phyloP scores from a whole-genome alignment of 331 rosid species.

The Prunus yedoensis region DNA sequence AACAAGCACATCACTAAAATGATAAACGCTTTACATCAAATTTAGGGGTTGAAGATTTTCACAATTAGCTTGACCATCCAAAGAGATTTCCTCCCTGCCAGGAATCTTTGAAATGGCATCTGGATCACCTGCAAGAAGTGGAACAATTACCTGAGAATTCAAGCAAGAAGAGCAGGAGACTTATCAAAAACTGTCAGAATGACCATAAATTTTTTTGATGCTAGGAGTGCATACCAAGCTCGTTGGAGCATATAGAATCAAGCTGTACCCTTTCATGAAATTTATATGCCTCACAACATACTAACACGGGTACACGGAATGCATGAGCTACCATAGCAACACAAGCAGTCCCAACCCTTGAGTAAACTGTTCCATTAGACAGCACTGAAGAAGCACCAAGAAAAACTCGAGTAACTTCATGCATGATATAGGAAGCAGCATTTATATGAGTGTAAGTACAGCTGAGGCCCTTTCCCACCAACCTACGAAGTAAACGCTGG shows the following conservation, averaged over 20 bases:
- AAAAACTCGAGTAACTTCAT: conserved; percentile 79
- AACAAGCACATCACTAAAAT: not conserved
- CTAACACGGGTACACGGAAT: conserved; percentile 78
- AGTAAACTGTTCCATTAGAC: conserved; percentile 84
- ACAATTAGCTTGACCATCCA: conserved; percentile 51
- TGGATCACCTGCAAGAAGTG: conserved; percentile 73
- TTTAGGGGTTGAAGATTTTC: conserved; percentile 72
- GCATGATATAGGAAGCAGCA: conserved; percentile 84
- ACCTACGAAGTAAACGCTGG: conserved; percentile 67
- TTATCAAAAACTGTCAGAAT: conserved; percentile 16
- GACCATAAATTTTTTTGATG: not conserved
- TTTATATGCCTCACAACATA: conserved; percentile 91
- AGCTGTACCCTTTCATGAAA: conserved; percentile 96
- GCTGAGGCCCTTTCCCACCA: conserved; percentile 78
- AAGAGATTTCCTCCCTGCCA: conserved; percentile 53
- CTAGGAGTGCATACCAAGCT: conserved; percentile 65
- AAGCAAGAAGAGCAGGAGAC: not conserved
- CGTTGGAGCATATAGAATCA: conserved; percentile 85
- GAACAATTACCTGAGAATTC: conserved; percentile 33
- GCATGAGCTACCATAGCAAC: conserved; percentile 96
- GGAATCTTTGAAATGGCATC: conserved; percentile 58
- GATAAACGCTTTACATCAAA: conserved; percentile 52
- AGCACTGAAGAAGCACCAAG: conserved; percentile 81
- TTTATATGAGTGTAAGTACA: conserved; percentile 82
- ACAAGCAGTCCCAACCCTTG: conserved; percentile 87